These are phyloP conservation scores for Collybia nuda DNA, from an alignment of 768 basidiomycete species.

Conservation along the genomic window DNA sequence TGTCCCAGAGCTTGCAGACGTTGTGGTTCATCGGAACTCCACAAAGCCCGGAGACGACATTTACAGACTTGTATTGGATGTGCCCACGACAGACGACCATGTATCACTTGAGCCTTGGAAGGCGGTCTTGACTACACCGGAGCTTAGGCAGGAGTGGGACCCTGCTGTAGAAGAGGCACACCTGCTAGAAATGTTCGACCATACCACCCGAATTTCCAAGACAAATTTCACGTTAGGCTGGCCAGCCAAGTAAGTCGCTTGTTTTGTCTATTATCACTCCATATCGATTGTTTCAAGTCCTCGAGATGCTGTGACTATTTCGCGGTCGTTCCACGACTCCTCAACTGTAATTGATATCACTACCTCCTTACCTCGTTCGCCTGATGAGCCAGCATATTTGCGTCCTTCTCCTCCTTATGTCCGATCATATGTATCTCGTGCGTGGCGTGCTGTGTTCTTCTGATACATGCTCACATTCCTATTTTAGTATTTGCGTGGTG, in stretches of 20 bases:
- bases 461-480: slow-evolving; percentile 12
- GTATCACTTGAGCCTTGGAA: slow-evolving; percentile 77
- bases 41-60: slow-evolving; percentile 73
- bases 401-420: slow-evolving; percentile 92
- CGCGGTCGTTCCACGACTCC: slow-evolving; percentile 77
- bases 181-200: slow-evolving; percentile 84
- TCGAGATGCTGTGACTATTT: slow-evolving; percentile 92
- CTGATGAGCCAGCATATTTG: slow-evolving; percentile 88
- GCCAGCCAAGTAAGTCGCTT: slow-evolving; percentile 84
- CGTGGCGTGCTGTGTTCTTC: slow-evolving; percentile 8
- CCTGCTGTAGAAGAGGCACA: slow-evolving; percentile 86
- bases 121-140: slow-evolving; percentile 79
- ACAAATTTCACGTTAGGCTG: slow-evolving; percentile 93
- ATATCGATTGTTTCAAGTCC: slow-evolving; percentile 53
- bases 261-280: neutral
- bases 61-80: slow-evolving; percentile 80
- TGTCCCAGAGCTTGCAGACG: slow-evolving; percentile 65
- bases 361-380: slow-evolving; percentile 89
- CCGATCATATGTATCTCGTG: slow-evolving; percentile 79
- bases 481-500: slow-evolving; percentile 86
- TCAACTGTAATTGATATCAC: slow-evolving; percentile 87
- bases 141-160: slow-evolving; percentile 90
- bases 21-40: slow-evolving; percentile 73
- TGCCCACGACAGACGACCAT: slow-evolving; percentile 62
- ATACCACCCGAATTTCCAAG: slow-evolving; percentile 80